Evolutionary conservation across 1,139 yeast genomes (phyloP).

Genomic region (Saccharomyces hybrid): DNA sequence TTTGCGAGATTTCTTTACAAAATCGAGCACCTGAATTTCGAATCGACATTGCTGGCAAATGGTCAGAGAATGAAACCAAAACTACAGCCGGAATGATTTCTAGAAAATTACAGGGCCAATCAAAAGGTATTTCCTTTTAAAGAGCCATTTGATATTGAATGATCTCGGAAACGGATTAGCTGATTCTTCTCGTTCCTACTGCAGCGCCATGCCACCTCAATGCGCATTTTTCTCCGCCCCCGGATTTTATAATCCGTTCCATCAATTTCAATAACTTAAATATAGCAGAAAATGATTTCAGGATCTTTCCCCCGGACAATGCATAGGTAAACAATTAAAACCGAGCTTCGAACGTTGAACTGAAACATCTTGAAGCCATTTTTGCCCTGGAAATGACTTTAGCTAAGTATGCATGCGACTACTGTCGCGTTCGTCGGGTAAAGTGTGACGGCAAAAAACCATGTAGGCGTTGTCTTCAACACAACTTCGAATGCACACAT

Average conservation of each 20-base stretch:
- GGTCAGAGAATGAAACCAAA: too few species aligned
- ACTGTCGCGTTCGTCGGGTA: background rate
- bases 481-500: background rate
- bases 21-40: too few species aligned
- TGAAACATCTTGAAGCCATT: background rate
- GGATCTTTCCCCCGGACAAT: background rate
- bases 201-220: background rate
- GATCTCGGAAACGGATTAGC: too few species aligned
- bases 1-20: too few species aligned
- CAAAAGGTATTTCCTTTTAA: too few species aligned
- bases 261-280: background rate
- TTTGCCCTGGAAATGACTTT: background rate
- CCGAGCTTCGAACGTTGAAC: background rate
- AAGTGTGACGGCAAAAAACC: background rate
- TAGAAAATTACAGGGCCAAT: too few species aligned
- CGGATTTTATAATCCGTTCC: background rate
- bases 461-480: background rate
- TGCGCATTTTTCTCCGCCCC: background rate
- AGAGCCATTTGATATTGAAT: too few species aligned
- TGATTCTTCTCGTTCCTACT: background rate
- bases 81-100: too few species aligned
- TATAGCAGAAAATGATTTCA: background rate
- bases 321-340: background rate
- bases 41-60: too few species aligned
- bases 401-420: background rate